These are phyloP conservation scores for Mycena haematopus DNA, from an alignment of 768 basidiomycete genomes.

Conservation along the genomic window DNA sequence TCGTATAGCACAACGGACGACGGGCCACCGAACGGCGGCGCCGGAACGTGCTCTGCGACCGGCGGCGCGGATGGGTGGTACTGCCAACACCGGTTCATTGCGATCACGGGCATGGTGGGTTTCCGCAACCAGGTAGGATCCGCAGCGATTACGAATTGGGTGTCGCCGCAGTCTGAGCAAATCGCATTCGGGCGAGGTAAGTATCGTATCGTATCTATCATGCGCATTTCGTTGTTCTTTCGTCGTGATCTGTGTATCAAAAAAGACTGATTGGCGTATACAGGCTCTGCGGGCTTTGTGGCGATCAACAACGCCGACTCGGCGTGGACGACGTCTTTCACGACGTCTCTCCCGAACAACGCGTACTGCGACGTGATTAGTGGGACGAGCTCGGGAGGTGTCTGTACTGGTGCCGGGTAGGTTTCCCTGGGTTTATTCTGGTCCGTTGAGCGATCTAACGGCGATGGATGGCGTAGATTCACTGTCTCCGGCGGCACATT, in stretches of 20 bases:
- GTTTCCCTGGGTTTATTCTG: conserved; percentile 24
- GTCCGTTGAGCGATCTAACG: background rate
- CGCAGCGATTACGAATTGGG: conserved; percentile 60
- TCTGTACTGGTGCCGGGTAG: conserved; percentile 60
- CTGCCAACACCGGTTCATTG: conserved; percentile 68
- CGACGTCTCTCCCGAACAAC: conserved; percentile 62
- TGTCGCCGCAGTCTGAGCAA: conserved; percentile 60
- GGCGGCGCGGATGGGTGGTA: conserved; percentile 65
- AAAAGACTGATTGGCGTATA: background rate
- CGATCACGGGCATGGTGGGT: conserved; percentile 66
- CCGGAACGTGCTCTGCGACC: conserved; percentile 50
- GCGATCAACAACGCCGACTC: conserved; percentile 71
- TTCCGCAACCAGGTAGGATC: conserved; percentile 66
- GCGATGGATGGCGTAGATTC: conserved; percentile 42
- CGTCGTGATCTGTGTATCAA: background rate
- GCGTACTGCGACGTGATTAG: conserved; percentile 72
- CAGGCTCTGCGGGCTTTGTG: conserved; percentile 64
- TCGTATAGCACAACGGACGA: conserved; percentile 55
- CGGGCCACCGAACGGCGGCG: conserved; percentile 67
- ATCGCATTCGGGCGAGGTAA: conserved; percentile 72
- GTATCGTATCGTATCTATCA: conserved; percentile 18
- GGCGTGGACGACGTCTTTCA: conserved; percentile 61
- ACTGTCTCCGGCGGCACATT: conserved; percentile 58
- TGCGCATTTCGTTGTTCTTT: background rate
- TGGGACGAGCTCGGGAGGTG: conserved; percentile 46